phyloP scores from a whole-genome alignment of 345 rosid genomes.

The Murraya koenigii region DNA sequence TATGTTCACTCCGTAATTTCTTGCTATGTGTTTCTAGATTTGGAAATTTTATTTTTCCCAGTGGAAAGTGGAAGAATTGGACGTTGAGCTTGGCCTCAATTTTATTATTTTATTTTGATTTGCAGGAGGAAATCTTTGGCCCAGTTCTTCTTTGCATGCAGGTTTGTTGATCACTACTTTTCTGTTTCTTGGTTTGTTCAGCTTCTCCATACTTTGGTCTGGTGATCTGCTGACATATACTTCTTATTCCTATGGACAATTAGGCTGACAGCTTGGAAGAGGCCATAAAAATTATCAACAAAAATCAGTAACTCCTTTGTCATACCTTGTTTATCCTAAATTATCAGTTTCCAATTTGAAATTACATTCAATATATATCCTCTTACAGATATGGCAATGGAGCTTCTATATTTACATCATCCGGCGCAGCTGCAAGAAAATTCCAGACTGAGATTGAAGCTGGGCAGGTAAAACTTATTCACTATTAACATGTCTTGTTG shows the following conservation, averaged over 20 bases:
- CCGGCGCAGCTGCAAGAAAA: conserved; percentile 93
- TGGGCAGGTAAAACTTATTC: conserved; percentile 64
- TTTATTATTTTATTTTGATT: conserved; percentile 13
- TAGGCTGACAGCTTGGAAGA: conserved; percentile 92
- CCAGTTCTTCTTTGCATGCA: conserved; percentile 96
- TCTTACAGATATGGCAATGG: conserved; percentile 85
- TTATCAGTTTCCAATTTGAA: background rate
- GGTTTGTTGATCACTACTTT: conserved; percentile 38
- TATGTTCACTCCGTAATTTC: conserved; percentile 1
- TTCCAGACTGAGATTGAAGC: conserved; percentile 94
- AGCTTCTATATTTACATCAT: conserved; percentile 84
- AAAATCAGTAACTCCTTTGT: conserved; percentile 54
- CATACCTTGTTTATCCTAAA: background rate
- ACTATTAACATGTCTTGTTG: background rate
- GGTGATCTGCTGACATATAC: conserved; percentile 11
- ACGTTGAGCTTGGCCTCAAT: background rate
- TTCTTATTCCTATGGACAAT: conserved; percentile 8
- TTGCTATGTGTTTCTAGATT: background rate
- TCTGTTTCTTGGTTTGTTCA: conserved; percentile 8
- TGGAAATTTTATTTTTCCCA: background rate
- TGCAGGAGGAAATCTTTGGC: conserved; percentile 98
- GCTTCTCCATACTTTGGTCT: background rate
- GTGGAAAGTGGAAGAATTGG: background rate
- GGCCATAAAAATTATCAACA: conserved; percentile 75
- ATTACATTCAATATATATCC: background rate